Conservation (phyloP, 73 alveolate species). For the Paramecium biaurelia region DNA sequence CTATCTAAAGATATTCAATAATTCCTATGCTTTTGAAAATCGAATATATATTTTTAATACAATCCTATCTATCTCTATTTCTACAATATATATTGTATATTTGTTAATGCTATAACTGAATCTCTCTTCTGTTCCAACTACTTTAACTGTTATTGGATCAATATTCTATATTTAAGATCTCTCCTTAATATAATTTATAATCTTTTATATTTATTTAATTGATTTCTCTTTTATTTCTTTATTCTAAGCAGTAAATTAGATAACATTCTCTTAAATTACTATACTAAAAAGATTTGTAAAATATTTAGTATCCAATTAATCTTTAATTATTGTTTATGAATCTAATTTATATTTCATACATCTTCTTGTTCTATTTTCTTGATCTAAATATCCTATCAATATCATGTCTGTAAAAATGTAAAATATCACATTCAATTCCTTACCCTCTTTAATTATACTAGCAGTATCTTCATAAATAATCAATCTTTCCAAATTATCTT, state of each 20-base stretch:
- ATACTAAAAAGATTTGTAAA: not conserved
- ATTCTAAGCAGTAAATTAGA: not conserved
- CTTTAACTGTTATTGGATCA: not conserved
- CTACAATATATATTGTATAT: not conserved
- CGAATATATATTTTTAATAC: not conserved
- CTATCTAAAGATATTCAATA: not conserved
- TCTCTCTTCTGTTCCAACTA: conserved; percentile 40
- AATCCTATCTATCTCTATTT: not conserved
- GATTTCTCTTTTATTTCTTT: not conserved
- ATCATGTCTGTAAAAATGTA: not conserved
- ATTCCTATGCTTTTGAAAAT: not conserved
- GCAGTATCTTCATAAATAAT: not conserved
- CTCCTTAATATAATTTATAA: not conserved
- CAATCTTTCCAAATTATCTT: not conserved
- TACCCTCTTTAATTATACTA: not conserved
- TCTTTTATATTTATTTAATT: not conserved
- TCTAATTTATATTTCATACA: not conserved
- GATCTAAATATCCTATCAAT: not conserved
- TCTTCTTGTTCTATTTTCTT: not conserved
- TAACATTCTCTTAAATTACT: not conserved
- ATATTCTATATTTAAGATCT: not conserved
- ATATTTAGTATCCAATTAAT: not conserved
- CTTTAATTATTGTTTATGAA: not conserved
- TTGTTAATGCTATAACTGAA: not conserved
- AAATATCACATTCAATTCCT: not conserved